Percentiles rank a stretch among this genome's conserved stretches.
phyloP scores from a whole-genome alignment of 176 grass and related monocot species.

The Aegilops longissima region DNA sequence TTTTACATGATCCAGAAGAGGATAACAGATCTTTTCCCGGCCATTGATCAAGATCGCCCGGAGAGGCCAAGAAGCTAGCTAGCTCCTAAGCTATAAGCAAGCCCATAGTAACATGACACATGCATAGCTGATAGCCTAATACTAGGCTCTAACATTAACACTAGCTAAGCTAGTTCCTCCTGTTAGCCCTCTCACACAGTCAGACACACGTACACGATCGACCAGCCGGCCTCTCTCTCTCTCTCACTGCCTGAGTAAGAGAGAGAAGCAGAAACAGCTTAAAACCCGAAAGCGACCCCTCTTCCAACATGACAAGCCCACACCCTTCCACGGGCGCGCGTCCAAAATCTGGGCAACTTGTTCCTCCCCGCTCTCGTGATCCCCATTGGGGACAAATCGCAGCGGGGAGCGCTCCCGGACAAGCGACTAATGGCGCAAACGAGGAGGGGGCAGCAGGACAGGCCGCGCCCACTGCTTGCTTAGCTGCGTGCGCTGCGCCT shows the following conservation, averaged over 20 bases:
- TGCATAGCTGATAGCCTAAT: background rate
- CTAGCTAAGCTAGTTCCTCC: background rate
- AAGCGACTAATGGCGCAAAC: constrained; percentile 30
- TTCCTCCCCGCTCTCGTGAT: constrained; percentile 61
- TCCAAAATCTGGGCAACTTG: constrained; percentile 65
- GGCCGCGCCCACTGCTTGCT: constrained; percentile 36
- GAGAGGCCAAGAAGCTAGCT: constrained; percentile 19
- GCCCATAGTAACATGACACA: constrained; percentile 9
- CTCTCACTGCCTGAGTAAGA: constrained; percentile 17
- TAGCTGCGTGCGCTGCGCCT: constrained; percentile 3
- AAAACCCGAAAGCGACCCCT: constrained; percentile 44
- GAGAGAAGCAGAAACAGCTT: constrained; percentile 32
- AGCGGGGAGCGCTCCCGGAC: constrained; percentile 44
- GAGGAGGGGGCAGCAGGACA: constrained; percentile 8
- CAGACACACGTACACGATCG: background rate
- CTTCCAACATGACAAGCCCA: constrained; percentile 45
- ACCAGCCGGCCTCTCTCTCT: background rate
- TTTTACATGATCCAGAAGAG: background rate
- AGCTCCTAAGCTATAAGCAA: background rate
- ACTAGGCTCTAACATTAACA: constrained; percentile 6
- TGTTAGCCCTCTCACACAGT: constrained; percentile 23
- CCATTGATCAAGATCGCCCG: background rate
- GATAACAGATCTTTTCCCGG: constrained; percentile 2
- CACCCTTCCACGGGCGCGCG: constrained; percentile 34
- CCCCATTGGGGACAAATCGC: constrained; percentile 29